phyloP scores from a whole-genome alignment of 176 grass and related monocot species.

The Calamus simplicifolius region DNA sequence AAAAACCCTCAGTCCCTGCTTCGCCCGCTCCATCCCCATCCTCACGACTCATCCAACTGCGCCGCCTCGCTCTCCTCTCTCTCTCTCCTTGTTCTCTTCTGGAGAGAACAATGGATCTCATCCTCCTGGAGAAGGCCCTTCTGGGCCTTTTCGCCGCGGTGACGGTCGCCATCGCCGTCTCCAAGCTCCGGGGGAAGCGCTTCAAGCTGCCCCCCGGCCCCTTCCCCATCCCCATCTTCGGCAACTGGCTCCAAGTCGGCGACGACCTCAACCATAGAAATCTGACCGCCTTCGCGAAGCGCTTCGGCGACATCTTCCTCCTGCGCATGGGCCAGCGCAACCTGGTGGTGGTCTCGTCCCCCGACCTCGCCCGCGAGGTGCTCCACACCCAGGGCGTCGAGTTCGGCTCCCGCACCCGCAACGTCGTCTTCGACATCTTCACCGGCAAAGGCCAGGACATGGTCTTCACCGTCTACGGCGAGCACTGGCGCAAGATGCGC shows the following conservation, averaged over 20 bases:
- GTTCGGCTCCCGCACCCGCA: slow-evolving; percentile 94
- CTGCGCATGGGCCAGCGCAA: slow-evolving; percentile 90
- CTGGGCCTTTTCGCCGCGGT: slow-evolving; percentile 74
- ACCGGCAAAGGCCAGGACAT: slow-evolving; percentile 86
- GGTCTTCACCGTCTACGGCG: slow-evolving; percentile 93
- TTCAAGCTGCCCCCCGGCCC: slow-evolving; percentile 56
- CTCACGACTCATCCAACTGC: too few relatives aligned
- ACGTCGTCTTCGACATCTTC: slow-evolving; percentile 98
- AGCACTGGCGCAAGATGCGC: slow-evolving; percentile 98
- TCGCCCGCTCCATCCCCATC: too few relatives aligned
- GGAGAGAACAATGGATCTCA: slow-evolving; percentile 43
- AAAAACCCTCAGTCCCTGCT: too few relatives aligned
- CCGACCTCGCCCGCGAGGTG: slow-evolving; percentile 77
- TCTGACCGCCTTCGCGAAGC: slow-evolving; percentile 54
- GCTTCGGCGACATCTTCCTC: slow-evolving; percentile 76
- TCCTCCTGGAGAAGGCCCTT: slow-evolving; percentile 77
- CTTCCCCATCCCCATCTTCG: slow-evolving; percentile 51
- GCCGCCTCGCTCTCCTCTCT: too few relatives aligned
- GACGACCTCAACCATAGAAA: slow-evolving; percentile 93
- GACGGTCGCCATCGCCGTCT: slow-evolving; percentile 51
- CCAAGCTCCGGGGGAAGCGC: slow-evolving; percentile 65
- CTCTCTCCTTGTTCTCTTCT: too few relatives aligned
- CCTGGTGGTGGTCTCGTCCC: slow-evolving; percentile 76
- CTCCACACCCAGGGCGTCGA: slow-evolving; percentile 94
- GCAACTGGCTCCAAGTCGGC: slow-evolving; percentile 94